phyloP scores from a whole-genome alignment of 768 basidiomycete genomes.

The Plicaturopsis crispa region DNA sequence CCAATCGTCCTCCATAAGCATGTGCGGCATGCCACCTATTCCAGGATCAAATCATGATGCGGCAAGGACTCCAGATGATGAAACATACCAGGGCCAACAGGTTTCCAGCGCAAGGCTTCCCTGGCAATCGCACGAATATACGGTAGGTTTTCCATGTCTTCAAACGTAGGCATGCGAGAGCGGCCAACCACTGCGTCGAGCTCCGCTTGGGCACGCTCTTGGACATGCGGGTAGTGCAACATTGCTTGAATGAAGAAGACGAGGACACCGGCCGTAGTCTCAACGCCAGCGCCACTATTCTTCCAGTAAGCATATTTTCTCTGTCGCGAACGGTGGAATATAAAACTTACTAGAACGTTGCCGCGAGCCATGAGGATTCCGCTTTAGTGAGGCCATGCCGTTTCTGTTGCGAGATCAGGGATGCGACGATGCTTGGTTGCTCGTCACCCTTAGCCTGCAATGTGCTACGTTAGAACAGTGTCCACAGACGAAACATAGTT shows the following conservation, averaged over 20 bases:
- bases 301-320: background rate
- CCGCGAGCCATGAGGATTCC: constrained; percentile 12
- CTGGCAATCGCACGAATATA: constrained; percentile 27
- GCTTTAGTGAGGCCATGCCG: constrained; percentile 5
- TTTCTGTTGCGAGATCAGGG: constrained; percentile 7
- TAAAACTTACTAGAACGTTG: constrained; percentile 7
- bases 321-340: background rate
- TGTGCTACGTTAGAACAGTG: too few relatives aligned
- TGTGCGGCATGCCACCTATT: constrained; percentile 15
- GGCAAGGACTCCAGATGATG: constrained; percentile 1
- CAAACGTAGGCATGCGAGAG: constrained; percentile 24
- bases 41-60: too few relatives aligned
- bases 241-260: constrained; percentile 27
- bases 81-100: constrained; percentile 24
- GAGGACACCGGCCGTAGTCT: constrained; percentile 26
- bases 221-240: constrained; percentile 25
- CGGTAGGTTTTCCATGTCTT: constrained; percentile 22
- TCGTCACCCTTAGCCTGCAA: constrained; percentile 4
- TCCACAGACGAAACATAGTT: too few relatives aligned
- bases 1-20: constrained; percentile 20
- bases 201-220: constrained; percentile 26
- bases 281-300: constrained; percentile 19
- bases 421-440: constrained; percentile 4
- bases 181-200: constrained; percentile 26
- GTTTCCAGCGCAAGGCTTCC: constrained; percentile 26